These are phyloP conservation scores for Thielaviopsis populi DNA, from an alignment of 2,329 filamentous ascomycete species.

Conservation along the genomic window DNA sequence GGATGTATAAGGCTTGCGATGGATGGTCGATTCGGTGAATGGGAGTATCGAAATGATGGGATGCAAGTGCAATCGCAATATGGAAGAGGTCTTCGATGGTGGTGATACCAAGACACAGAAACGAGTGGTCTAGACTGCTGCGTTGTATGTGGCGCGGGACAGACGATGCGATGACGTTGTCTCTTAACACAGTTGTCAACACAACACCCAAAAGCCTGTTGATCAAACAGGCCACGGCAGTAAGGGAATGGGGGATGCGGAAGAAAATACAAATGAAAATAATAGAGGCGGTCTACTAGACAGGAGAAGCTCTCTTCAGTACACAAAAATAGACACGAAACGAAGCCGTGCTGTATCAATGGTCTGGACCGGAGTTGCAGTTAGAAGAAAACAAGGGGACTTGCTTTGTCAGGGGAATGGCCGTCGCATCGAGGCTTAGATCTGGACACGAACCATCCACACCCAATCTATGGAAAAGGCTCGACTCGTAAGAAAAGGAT, in stretches of 20 bases:
- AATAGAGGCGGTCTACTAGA: not conserved
- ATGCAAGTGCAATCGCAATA: not conserved
- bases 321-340: not conserved
- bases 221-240: not conserved
- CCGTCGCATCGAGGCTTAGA: not conserved
- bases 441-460: not conserved
- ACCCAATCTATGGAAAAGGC: not conserved
- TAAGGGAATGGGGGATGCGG: not conserved
- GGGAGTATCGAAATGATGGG: not conserved
- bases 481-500: not conserved
- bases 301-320: not conserved
- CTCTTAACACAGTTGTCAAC: not conserved
- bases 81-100: not conserved
- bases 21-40: not conserved
- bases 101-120: not conserved
- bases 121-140: not conserved
- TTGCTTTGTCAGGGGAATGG: not conserved
- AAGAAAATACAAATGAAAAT: not conserved
- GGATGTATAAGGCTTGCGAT: not conserved
- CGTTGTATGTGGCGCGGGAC: not conserved
- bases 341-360: not conserved
- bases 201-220: not conserved
- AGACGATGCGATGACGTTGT: constrained; percentile 1
- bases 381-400: not conserved
- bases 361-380: not conserved